Evolutionary conservation across 306 rosid species (phyloP).

Genomic region (Vicia faba): DNA sequence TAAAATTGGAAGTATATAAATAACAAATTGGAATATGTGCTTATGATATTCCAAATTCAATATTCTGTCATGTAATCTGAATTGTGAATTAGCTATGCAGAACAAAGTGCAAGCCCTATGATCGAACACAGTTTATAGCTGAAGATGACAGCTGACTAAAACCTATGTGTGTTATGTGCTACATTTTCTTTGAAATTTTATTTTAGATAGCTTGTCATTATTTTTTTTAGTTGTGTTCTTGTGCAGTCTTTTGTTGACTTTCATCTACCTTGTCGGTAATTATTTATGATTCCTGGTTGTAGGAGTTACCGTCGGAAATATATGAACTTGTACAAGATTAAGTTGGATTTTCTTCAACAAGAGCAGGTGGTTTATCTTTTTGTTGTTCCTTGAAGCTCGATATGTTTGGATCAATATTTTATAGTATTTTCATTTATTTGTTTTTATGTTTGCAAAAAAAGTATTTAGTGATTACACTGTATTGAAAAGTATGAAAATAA

Average conservation of each 20-base stretch:
- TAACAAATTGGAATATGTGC: background rate
- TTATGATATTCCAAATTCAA: background rate
- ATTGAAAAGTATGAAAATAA: conserved; percentile 11
- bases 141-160: background rate
- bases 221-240: conserved; percentile 16
- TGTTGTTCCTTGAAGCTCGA: background rate
- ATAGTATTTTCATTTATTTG: conserved; percentile 16
- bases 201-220: background rate
- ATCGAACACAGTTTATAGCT: background rate
- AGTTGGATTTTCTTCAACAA: conserved; percentile 77
- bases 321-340: conserved; percentile 71
- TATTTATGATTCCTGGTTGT: conserved; percentile 40
- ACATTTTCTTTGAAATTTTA: background rate
- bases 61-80: conserved; percentile 10
- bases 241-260: conserved; percentile 20
- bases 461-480: conserved; percentile 12
- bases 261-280: conserved; percentile 24
- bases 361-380: conserved; percentile 64
- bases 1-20: background rate
- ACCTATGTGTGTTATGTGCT: background rate
- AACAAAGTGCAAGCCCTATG: background rate
- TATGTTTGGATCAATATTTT: conserved; percentile 19
- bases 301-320: conserved; percentile 82
- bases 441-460: background rate
- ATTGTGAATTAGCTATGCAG: background rate